These are phyloP conservation scores for Coemansia sp. DNA, from an alignment of 192 early-diverging fungal species.

Conservation along the genomic window DNA sequence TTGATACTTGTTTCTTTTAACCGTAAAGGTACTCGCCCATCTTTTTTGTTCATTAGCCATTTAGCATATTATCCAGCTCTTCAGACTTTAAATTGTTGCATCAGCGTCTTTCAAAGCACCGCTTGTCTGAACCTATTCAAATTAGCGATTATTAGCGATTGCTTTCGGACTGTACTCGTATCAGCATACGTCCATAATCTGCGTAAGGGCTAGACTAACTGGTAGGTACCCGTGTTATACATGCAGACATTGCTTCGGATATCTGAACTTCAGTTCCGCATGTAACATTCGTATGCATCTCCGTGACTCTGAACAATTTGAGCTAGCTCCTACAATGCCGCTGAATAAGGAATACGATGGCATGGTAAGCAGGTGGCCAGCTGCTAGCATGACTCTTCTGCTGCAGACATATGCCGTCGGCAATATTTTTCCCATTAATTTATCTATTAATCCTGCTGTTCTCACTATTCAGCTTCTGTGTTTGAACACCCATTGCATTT, in stretches of 20 bases:
- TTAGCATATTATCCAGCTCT: background rate
- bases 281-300: too few species aligned
- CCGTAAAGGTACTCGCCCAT: background rate
- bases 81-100: background rate
- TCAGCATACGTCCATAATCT: too few species aligned
- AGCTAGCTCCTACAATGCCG: too few species aligned
- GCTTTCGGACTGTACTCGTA: too few species aligned
- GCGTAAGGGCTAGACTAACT: too few species aligned
- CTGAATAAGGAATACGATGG: too few species aligned
- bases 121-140: too few species aligned
- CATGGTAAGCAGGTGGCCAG: background rate
- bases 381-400: background rate
- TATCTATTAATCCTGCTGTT: background rate
- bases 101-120: background rate
- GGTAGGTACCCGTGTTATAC: too few species aligned
- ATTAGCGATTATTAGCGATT: too few species aligned
- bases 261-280: too few species aligned
- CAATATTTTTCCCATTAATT: conserved; percentile 2
- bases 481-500: conserved; percentile 2
- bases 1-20: background rate
- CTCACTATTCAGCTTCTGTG: background rate
- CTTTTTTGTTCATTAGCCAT: background rate
- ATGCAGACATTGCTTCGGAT: too few species aligned
- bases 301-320: too few species aligned
- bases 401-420: background rate